A percentile compares a stretch with the other conserved stretches of the same genome.
phyloP scores from a whole-genome alignment of 192 early-diverging fungal species.

The Coemansia asiatica region DNA sequence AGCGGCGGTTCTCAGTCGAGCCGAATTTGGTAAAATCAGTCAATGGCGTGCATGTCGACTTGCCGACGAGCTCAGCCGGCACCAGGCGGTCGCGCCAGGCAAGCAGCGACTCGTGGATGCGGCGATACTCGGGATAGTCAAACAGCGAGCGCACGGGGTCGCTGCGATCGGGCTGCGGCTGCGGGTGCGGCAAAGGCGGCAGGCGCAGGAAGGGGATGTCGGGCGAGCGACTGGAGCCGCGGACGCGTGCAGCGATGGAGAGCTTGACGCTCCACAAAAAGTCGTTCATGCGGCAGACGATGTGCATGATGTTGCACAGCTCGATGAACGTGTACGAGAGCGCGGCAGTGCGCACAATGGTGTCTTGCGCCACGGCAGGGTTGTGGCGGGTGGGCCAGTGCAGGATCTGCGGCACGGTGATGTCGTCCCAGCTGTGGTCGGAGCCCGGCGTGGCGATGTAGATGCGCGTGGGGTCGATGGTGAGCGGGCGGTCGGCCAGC shows the following conservation, averaged over 20 bases:
- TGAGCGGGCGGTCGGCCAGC: constrained; percentile 47
- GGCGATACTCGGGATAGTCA: constrained; percentile 35
- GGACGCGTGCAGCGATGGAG: constrained; percentile 12
- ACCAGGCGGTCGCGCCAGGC: constrained; percentile 32
- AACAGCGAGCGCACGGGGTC: constrained; percentile 20
- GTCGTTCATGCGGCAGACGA: constrained; percentile 35
- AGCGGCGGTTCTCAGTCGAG: constrained; percentile 34
- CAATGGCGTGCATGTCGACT: constrained; percentile 9
- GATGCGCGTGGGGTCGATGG: constrained; percentile 35
- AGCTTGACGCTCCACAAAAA: constrained; percentile 45
- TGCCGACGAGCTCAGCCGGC: constrained; percentile 28
- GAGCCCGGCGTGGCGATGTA: constrained; percentile 38
- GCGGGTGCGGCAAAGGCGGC: constrained; percentile 5
- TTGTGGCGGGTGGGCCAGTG: constrained; percentile 45
- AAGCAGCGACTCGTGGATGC: constrained; percentile 21
- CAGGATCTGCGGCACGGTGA: constrained; percentile 40
- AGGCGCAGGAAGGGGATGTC: constrained; percentile 23
- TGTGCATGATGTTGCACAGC: constrained; percentile 33
- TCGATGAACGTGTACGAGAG: constrained; percentile 46
- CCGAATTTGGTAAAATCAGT: constrained; percentile 22
- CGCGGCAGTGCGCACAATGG: constrained; percentile 26
- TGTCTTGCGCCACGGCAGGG: constrained; percentile 10
- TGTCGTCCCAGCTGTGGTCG: constrained; percentile 47
- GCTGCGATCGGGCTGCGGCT: background rate
- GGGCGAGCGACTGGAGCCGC: constrained; percentile 13